Base-by-base conservation (phyloP, 164 flowering plant species). In the Liquidambar formosana region DNA sequence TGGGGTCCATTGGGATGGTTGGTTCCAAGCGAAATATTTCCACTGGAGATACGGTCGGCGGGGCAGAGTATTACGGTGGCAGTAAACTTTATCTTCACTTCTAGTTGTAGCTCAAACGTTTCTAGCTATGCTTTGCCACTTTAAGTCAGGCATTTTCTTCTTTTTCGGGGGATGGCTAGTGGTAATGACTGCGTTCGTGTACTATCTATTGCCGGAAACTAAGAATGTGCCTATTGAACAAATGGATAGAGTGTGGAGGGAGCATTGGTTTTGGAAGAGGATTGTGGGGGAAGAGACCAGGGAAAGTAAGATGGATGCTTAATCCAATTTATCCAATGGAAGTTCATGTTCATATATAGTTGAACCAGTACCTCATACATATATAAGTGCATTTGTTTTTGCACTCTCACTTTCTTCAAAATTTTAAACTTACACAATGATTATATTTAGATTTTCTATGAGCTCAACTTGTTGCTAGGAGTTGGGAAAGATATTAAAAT, bases 221-320 rank as follows among this genome's bases (percentile, higher is more conserved):
- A 79, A 79, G 60, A 68, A 61, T 25, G 13, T 82, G 26, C 85
- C 82, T 0, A 74, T 79, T 15, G 85, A 82, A 64, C 67, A 67
- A 48, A 75, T 79, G 79, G 77, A 64, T n/a, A 25, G 25, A 15
- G 69, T 82, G 10, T 79, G 83, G 85, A 61, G 19, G 57, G 67
- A 77, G 54, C 83, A 82, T 48, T 82, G 81, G 85, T 79, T 82
- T 67, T 79, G 83, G 83, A 77, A 66, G 74, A 71, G 65, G 53
- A 19, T 69, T 52, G 81, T 72, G 26, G 75, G 65, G 5, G 71
- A 66, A 47, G 41, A 33, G 41, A 33, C 4, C 4, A n/a, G 6
- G 41, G 67, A 51, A 10, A 16, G 21, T 18, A 48, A 56, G 19
- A 33, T 33, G 41, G 41, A 33, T 2, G 41, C 41, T 33, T 2